phyloP scores from a whole-genome alignment of 352 stramenopile species.

The Lagenidium sp. region DNA sequence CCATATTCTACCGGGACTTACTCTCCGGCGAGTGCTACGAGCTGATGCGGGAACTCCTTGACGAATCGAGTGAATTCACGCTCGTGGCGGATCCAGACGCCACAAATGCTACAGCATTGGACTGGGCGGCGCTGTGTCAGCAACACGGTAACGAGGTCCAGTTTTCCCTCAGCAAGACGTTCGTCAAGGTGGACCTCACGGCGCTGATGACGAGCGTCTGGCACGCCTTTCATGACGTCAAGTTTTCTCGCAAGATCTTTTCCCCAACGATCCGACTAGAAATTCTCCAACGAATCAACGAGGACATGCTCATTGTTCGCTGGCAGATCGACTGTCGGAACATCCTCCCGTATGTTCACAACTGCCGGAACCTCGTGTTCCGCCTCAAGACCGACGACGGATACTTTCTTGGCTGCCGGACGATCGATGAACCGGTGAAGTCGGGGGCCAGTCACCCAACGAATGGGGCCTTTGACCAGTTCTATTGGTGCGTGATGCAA shows the following conservation, averaged over 20 bases:
- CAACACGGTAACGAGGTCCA: conserved; percentile 13
- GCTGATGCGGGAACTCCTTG: conserved; percentile 16
- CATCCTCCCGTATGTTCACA: conserved; percentile 8
- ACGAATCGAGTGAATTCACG: conserved; percentile 14
- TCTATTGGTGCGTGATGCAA: conserved; percentile 17
- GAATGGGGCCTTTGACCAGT: conserved; percentile 16
- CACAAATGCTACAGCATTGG: not conserved
- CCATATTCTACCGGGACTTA: conserved; percentile 10
- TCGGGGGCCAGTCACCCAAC: conserved; percentile 7
- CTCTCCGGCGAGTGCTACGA: conserved; percentile 16
- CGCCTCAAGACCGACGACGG: conserved; percentile 16
- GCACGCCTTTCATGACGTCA: conserved; percentile 13
- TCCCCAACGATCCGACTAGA: conserved; percentile 10
- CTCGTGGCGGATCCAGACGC: conserved; percentile 6
- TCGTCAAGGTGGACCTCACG: conserved; percentile 7
- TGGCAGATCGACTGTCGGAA: conserved; percentile 18
- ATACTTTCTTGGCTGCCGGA: conserved; percentile 18
- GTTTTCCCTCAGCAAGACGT: conserved; percentile 17
- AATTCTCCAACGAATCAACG: conserved; percentile 15
- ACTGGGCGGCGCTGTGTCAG: conserved; percentile 10
- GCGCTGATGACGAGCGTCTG: conserved; percentile 13
- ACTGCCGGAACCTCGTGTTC: conserved; percentile 16
- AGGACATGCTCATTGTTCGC: conserved; percentile 14
- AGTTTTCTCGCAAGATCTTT: conserved; percentile 10
- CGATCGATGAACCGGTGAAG: conserved; percentile 11